Evolutionary conservation across 1,284 basidiomycete genomes (phyloP), one percentile per base, ranked within the genome.

Genomic region (Cutaneotrichosporon cutaneum): DNA sequence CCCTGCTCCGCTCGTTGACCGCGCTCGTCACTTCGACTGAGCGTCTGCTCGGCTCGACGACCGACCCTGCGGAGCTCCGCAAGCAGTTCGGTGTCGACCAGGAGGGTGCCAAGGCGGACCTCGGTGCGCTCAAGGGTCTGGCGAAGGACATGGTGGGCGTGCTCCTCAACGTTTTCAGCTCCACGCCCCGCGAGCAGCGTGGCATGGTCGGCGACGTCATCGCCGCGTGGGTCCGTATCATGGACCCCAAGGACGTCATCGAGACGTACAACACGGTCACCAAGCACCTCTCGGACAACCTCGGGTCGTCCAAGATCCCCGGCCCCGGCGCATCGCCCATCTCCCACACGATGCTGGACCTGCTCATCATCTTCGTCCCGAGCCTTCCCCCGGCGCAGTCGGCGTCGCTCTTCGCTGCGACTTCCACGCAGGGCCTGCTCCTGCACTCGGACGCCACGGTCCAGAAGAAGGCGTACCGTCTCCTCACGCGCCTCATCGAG

Each of bases 111-210:
- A 75, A 81, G 39, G 82, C 81, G 54, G 94, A 94, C 71, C 70
- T 97, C 26, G 82, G 77, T 2, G 89, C 91, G 76, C 82, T 99
- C 61, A 86, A 85, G 54, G 83, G 83, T 0, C 88, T 97, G 71
- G 88, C 88, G 0, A 90, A 93, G 73, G 95, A 92, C 72, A 94
- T 96, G 87, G 85, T 98, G 27, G 89, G 92, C 0, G 92, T 98
- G 4, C 83, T 97, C 50, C 95, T 98, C 83, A 98, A 99, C 75
- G 88, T 99, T n/a, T 98, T 97, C 77, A 85, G 89, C 64, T 93
- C 87, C 70, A 86, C 90, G 24, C 85, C 85, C 4, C 83, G 86
- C 51, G 92, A 95, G 66, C 85, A 84, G 51, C 85, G 92, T 53
- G 88, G 87, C 4, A 85, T 87, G 79, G 87, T 98, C n/a, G 90